phyloP scores from a whole-genome alignment of 2,329 filamentous ascomycete species.

The Hirsutella rhossiliensis region DNA sequence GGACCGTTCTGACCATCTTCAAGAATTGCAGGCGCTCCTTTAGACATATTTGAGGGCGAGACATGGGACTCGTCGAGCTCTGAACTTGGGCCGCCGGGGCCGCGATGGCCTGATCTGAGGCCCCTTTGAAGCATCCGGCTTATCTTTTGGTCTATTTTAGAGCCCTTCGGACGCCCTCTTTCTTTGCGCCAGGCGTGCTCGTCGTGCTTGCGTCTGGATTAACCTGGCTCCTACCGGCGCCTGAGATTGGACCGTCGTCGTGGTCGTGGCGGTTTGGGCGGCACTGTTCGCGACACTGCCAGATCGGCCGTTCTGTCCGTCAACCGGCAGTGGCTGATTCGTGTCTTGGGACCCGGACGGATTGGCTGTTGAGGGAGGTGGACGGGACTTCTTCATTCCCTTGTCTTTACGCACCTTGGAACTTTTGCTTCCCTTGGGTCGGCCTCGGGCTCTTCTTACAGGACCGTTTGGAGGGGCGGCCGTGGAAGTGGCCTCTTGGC shows the following conservation, averaged over 20 bases:
- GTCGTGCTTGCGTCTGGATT: slow-evolving; percentile 7
- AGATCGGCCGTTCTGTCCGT: background rate
- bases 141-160: slow-evolving; percentile 28
- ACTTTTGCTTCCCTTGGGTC: slow-evolving; percentile 41
- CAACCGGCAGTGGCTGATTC: background rate
- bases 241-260: background rate
- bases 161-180: slow-evolving; percentile 32
- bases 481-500: background rate
- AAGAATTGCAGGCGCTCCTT: background rate
- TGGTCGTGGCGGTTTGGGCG: background rate
- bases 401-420: slow-evolving; percentile 33
- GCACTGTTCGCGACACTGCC: background rate
- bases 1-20: background rate
- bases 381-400: slow-evolving; percentile 31
- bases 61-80: slow-evolving; percentile 1
- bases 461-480: slow-evolving; percentile 1
- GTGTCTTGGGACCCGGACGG: slow-evolving; percentile 1
- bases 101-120: background rate
- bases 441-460: slow-evolving; percentile 34
- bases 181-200: slow-evolving; percentile 14
- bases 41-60: background rate
- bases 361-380: slow-evolving; percentile 1
- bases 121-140: slow-evolving; percentile 2
- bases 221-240: slow-evolving; percentile 1
- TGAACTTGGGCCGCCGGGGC: background rate